Evolutionary conservation across 768 basidiomycete genomes (phyloP).

Genomic region (Russula emetica): DNA sequence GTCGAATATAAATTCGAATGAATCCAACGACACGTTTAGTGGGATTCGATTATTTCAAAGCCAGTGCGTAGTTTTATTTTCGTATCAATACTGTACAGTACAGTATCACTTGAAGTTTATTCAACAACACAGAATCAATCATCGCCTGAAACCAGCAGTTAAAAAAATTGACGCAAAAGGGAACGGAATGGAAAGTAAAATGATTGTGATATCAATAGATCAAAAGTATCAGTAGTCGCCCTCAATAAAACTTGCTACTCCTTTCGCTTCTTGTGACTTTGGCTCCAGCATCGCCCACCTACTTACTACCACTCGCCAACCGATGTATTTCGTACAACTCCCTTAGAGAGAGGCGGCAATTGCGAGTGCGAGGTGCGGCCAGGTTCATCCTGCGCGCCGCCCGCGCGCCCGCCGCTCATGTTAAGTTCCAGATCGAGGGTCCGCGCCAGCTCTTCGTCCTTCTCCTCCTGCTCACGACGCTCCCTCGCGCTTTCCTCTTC

Average conservation of each 20-base stretch:
- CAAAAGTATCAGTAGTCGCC: not conserved
- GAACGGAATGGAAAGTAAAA: not conserved
- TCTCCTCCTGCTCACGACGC: slow-evolving; percentile 26
- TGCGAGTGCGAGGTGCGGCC: not conserved
- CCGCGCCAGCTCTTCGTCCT: slow-evolving; percentile 27
- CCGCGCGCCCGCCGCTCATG: not conserved
- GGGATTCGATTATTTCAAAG: no score
- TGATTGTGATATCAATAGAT: not conserved
- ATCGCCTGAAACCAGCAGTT: no score
- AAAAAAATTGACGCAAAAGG: not conserved
- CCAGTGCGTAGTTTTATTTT: no score
- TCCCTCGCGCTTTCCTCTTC: slow-evolving; percentile 19
- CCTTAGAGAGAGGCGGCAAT: not conserved
- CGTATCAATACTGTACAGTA: no score
- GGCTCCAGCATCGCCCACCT: not conserved
- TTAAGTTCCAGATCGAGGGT: slow-evolving; percentile 28
- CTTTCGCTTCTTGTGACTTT: not conserved
- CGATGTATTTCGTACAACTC: not conserved
- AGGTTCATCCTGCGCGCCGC: not conserved
- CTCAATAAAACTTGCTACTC: no score
- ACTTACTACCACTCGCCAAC: slow-evolving; percentile 9
- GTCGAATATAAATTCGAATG: no score
- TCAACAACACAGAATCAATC: no score
- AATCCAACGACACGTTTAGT: no score
- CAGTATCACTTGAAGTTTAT: no score